Conservation (phyloP, 106 monocot genomes). For the Dendrobium catenatum region DNA sequence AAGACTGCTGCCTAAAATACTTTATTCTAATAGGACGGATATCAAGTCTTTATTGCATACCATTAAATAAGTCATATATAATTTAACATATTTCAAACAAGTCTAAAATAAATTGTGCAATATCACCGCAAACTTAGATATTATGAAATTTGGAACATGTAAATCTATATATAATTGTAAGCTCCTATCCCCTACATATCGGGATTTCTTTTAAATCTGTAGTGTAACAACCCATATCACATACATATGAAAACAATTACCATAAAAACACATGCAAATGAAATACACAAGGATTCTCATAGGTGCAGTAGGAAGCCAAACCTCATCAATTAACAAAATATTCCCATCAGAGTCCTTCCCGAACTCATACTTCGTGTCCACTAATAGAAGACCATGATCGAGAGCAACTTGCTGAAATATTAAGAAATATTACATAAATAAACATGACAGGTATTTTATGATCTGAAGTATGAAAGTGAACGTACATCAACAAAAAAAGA, state of each 20-base stretch:
- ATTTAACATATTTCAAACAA: not conserved
- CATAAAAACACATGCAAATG: not conserved
- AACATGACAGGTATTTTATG: not conserved
- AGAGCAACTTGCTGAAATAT: constrained; percentile 65
- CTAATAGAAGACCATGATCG: constrained; percentile 79
- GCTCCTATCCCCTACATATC: not conserved
- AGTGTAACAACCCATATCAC: not conserved
- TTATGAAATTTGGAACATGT: not conserved
- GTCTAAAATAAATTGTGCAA: not conserved
- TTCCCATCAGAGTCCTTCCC: constrained; percentile 79
- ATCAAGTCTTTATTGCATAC: not conserved
- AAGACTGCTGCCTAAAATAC: no score
- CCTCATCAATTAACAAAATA: constrained; percentile 95
- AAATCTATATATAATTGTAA: not conserved
- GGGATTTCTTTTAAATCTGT: not conserved
- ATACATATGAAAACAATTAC: not conserved
- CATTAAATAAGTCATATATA: not conserved
- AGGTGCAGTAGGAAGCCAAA: constrained; percentile 15
- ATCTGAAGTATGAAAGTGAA: not conserved
- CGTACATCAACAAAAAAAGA: not conserved
- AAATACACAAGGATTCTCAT: not conserved
- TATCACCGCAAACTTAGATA: not conserved
- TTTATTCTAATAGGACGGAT: not conserved
- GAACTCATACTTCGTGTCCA: constrained; percentile 99
- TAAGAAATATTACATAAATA: not conserved